Evolutionary conservation across 441 rosid species (phyloP), one percentile per base, ranked within the genome.

Genomic region (Erodium moschatum): DNA sequence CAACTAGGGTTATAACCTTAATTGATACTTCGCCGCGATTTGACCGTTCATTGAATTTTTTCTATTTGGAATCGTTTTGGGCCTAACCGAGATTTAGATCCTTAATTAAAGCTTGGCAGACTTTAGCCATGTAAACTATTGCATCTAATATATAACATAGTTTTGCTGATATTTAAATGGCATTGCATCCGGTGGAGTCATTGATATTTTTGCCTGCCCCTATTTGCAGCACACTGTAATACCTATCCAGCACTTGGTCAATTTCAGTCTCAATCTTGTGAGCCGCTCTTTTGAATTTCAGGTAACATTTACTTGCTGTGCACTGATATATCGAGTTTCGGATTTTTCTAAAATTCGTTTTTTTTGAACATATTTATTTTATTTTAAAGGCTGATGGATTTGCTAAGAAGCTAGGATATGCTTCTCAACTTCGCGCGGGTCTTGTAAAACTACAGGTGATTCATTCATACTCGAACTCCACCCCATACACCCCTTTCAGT

Each of bases 241-340:
- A 73, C 98, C 98, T 69, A 75, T 91, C 42, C 96, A 91, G 71
- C 98, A 89, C 76, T 85, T 94, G 1, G 88, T 94, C 65, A 89
- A 80, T 79, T 84, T 94, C 77, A 91, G 87, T 70, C 93, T 91
- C 63, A 91, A 93, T 81, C 90, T 89, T 40, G 91, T 93, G 74
- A 91, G 97, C 84, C 82, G 96, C 65, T 85, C 98, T 1, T 93
- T 93, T 74, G 98, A 93, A 81, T 93, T 91, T 82, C 98, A 94
- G 97, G 98, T 94, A 76, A 67, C 11, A 35, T 35, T 19, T 64
- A 20, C 67, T 58, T 65, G 40, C 56, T 10, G 5, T 19, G 66
- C 24, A 15, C 33, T 68, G 38, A 29, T 38, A 44, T 56, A 42
- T 40, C 35, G 12, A 29, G 60, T 66, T 58, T 52, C 10, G 54